Evolutionary conservation across 208 protist species (phyloP), one percentile per base, ranked within the genome.

Genomic region (Blechomonas ayalai): DNA sequence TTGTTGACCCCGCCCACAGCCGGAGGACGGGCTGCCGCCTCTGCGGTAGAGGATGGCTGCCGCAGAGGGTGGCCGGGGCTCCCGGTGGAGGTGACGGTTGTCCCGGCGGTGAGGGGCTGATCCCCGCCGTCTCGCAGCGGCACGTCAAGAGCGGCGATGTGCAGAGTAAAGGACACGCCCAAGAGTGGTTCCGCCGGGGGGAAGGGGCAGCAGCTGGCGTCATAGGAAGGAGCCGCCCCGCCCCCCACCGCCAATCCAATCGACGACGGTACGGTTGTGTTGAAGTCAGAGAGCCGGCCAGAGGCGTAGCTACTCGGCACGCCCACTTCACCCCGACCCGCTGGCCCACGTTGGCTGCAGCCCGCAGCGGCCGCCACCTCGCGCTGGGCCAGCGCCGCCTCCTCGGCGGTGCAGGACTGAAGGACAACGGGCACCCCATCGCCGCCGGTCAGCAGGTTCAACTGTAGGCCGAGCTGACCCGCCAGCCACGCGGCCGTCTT

Each of bases 381-480:
- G 24, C 53, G 53, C 7, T 36, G 28, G 0, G 52, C 52, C 38
- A 62, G 51, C 33, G 42, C 51, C 37, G 53, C 37, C 10, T 56
- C 62, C 28, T 43, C 19, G 26, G 22, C 32, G 20, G 55, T 58
- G 41, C 55, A 29, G 20, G 64, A 45, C 33, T 49, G 40, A 10
- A 78, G 29, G 43, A 72, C 57, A 9, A 79, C 16, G 8, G 76
- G 76, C 27, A 54, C 32, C 8, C 56, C 62, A 9, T 31, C 60
- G 13, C 35, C 60, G n/a, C 68, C 72, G 28, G 38, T 52, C 31
- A 54, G 51, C 13, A 87, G 25, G 25, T 49, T 45, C 47, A 86
- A 48, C 37, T 55, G 57, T 49, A 69, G 34, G 16, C 67, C 66
- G 16, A 87, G 57, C 44, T 82, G 69, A 38, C 65, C 69, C 13